Percentiles rank a stretch among this genome's conserved stretches.
These are phyloP conservation scores for Clarkia xantiana DNA, from an alignment of 345 rosid genomes.

Conservation along the genomic window DNA sequence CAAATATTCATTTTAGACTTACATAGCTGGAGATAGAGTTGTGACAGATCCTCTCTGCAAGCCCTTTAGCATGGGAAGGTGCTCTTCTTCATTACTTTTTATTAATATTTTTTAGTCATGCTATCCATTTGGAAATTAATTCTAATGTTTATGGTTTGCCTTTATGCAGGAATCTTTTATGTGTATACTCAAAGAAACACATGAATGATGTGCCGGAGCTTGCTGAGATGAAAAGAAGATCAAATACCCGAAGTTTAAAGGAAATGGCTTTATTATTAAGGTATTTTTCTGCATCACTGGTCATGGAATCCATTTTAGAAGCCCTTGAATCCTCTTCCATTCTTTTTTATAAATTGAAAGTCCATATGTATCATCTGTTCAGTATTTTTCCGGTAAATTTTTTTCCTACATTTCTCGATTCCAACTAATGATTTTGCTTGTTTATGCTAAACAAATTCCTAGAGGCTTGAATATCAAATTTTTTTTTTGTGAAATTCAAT, in stretches of 20 bases:
- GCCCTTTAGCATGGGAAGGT: conserved; percentile 99
- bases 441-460: too few relatives aligned
- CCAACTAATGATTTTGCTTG: too few relatives aligned
- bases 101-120: background rate
- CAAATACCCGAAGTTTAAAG: conserved; percentile 86
- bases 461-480: too few relatives aligned
- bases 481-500: too few relatives aligned
- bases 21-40: conserved; percentile 96
- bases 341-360: background rate
- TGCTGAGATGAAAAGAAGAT: conserved; percentile 71
- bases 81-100: conserved; percentile 4
- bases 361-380: too few relatives aligned
- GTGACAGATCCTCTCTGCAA: conserved; percentile 91
- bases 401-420: too few relatives aligned
- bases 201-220: conserved; percentile 87
- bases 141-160: background rate
- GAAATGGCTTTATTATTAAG: conserved; percentile 91
- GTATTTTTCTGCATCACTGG: conserved; percentile 15
- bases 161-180: conserved; percentile 65
- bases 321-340: background rate
- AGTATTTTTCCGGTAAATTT: too few relatives aligned
- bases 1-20: conserved; percentile 35
- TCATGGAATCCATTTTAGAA: too few relatives aligned
- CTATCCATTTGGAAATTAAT: background rate
- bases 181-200: conserved; percentile 94